phyloP scores from a whole-genome alignment of 108 stramenopile species.

The Ochromonas danica region DNA sequence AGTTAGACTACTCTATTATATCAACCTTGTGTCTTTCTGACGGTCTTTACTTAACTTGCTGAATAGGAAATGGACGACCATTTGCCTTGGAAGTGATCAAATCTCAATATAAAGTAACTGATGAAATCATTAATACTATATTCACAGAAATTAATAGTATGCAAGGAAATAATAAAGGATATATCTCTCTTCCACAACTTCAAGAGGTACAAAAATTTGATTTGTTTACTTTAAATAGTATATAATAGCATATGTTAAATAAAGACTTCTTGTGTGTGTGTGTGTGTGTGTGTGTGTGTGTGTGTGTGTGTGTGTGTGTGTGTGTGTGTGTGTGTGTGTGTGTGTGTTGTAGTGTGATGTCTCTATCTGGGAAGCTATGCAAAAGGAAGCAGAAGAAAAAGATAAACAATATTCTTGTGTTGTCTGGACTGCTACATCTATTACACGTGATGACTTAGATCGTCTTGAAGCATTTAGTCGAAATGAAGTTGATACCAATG shows the following conservation, averaged over 20 bases:
- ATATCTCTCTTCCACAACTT: too few relatives aligned
- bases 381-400: constrained; percentile 52
- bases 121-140: not conserved
- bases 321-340: too few relatives aligned
- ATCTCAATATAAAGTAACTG: not conserved
- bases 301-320: too few relatives aligned
- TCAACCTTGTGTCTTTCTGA: not conserved
- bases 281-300: too few relatives aligned
- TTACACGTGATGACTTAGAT: not conserved
- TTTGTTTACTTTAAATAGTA: too few relatives aligned
- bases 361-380: constrained; percentile 34
- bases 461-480: not conserved
- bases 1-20: not conserved
- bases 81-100: constrained; percentile 1
- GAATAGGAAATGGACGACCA: constrained; percentile 31
- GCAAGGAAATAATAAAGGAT: too few relatives aligned
- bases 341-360: too few relatives aligned
- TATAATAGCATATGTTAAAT: too few relatives aligned
- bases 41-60: not conserved
- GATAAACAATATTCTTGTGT: constrained; percentile 56
- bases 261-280: too few relatives aligned
- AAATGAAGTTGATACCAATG: not conserved
- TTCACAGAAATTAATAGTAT: not conserved
- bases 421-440: constrained; percentile 42
- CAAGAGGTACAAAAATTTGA: too few relatives aligned